Conservation (phyloP, 2,329 filamentous ascomycete species). For the Helotiales sp. region DNA sequence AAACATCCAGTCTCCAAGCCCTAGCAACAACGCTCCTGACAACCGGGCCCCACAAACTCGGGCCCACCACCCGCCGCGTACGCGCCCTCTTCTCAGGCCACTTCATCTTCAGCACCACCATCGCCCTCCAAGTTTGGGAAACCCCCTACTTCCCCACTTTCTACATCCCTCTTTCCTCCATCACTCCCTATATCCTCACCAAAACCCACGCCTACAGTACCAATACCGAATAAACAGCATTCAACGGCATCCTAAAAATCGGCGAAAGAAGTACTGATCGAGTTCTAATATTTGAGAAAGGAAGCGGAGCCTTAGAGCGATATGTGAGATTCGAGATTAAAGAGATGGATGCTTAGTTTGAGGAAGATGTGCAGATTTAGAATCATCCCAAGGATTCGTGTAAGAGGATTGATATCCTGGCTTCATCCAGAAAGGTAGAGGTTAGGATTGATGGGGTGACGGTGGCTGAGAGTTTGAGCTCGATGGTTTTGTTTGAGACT, state of each 20-base stretch:
- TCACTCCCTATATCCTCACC: constrained; percentile 30
- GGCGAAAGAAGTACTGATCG: neutral
- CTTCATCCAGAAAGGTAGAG: constrained; percentile 52
- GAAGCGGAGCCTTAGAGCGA: neutral
- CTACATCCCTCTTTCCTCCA: constrained; percentile 45
- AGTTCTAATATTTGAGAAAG: neutral
- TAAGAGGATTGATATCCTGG: constrained; percentile 62
- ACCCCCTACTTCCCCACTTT: constrained; percentile 36
- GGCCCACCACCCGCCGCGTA: constrained; percentile 31
- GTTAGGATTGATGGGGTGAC: constrained; percentile 47
- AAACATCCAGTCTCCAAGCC: neutral
- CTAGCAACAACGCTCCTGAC: constrained; percentile 20
- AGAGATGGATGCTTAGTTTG: constrained; percentile 43
- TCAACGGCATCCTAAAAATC: neutral
- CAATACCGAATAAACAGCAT: neutral
- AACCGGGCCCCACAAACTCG: constrained; percentile 30
- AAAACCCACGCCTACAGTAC: neutral
- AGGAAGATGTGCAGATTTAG: constrained; percentile 59
- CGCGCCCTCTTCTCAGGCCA: constrained; percentile 26
- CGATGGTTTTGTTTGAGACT: constrained; percentile 61
- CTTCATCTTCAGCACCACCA: constrained; percentile 38
- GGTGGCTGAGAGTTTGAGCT: constrained; percentile 45
- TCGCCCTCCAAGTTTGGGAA: constrained; percentile 44
- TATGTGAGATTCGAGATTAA: neutral
- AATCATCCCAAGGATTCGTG: constrained; percentile 68